Evolutionary conservation across 208 protist species (phyloP).

Genomic region (Acanthamoeba lenticulata): DNA sequence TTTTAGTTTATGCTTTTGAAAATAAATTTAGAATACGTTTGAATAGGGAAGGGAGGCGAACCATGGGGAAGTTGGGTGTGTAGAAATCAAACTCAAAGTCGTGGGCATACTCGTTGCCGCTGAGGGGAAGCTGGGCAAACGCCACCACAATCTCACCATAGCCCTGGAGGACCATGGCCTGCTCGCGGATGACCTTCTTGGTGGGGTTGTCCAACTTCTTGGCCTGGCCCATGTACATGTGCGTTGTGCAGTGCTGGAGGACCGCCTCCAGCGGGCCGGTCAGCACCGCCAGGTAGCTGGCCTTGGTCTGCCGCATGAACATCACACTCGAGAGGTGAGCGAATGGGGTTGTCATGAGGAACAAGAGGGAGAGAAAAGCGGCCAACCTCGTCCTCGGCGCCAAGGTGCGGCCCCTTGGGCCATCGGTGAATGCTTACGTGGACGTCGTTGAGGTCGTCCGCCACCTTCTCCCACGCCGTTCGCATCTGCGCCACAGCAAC

Average conservation of each 20-base stretch:
- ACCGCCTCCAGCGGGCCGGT: conserved; percentile 14
- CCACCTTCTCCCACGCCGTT: conserved; percentile 2
- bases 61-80: conserved; percentile 46
- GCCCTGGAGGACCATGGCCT: neutral
- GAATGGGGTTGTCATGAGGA: neutral
- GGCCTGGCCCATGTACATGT: neutral
- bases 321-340: neutral
- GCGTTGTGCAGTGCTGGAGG: conserved; percentile 24
- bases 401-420: neutral
- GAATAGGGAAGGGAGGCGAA: neutral
- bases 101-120: neutral
- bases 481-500: neutral
- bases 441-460: neutral
- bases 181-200: neutral
- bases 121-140: neutral
- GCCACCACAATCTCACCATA: neutral
- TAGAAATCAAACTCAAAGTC: conserved; percentile 62
- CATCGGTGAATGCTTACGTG: conserved; percentile 31
- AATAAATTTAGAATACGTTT: no score
- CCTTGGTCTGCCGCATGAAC: neutral
- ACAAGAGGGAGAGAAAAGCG: neutral
- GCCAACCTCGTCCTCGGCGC: neutral
- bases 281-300: neutral
- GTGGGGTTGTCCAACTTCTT: conserved; percentile 17
- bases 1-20: no score